phyloP scores from a whole-genome alignment of 352 stramenopile species.

The Phytophthora vignae region DNA sequence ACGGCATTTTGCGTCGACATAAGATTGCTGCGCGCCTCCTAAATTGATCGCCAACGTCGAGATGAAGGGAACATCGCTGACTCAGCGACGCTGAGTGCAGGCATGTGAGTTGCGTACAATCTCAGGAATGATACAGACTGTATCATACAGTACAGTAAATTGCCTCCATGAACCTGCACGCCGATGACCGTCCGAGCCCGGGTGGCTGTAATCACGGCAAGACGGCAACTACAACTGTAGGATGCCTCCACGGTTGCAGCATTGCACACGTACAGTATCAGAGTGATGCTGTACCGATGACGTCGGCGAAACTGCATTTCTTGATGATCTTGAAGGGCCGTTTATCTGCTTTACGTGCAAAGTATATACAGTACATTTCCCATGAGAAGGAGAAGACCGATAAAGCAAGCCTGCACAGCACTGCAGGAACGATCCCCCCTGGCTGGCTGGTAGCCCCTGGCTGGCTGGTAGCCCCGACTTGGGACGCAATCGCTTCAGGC shows the following conservation, averaged over 20 bases:
- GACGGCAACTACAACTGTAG: too few relatives aligned
- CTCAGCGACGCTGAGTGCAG: too few relatives aligned
- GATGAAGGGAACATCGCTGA: background rate
- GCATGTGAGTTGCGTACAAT: background rate
- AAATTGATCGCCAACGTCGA: background rate
- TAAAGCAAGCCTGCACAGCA: background rate
- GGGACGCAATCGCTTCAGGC: background rate
- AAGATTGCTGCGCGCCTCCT: slow-evolving; percentile 5
- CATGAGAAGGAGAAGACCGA: too few relatives aligned
- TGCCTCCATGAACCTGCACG: too few relatives aligned
- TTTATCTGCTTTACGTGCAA: background rate
- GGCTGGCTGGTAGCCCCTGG: too few relatives aligned
- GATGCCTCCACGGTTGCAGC: too few relatives aligned
- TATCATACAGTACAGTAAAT: background rate
- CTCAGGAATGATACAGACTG: background rate
- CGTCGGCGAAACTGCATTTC: background rate
- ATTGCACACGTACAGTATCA: too few relatives aligned
- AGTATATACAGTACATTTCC: background rate
- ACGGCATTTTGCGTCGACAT: slow-evolving; percentile 1
- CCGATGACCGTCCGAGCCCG: background rate
- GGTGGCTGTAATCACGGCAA: background rate
- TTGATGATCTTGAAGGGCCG: background rate
- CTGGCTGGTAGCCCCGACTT: background rate
- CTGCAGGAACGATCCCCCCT: background rate
- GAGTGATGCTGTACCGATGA: background rate